phyloP scores from a whole-genome alignment of 192 early-diverging fungal species.

The Backusella parvicylindrica region DNA sequence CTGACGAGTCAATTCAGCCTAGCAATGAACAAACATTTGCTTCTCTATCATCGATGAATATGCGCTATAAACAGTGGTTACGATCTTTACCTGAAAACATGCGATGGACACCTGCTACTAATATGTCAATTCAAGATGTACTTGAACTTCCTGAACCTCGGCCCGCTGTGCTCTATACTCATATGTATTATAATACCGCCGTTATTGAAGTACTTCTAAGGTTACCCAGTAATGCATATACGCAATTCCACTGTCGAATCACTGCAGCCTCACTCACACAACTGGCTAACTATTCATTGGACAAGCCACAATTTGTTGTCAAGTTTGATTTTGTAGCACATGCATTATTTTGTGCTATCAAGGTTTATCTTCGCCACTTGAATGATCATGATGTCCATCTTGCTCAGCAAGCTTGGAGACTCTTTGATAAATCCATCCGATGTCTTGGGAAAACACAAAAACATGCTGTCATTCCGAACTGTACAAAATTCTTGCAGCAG shows the following conservation, averaged over 20 bases:
- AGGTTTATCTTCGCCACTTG: neutral
- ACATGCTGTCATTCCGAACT: slow-evolving; percentile 7
- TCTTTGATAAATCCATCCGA: slow-evolving; percentile 8
- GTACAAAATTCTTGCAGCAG: slow-evolving; percentile 12
- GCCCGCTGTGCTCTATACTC: neutral
- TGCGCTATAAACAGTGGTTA: neutral
- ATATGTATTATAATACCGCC: slow-evolving; percentile 7
- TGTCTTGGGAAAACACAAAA: neutral
- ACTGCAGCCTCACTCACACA: slow-evolving; percentile 2
- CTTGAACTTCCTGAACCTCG: neutral
- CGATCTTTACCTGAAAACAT: neutral
- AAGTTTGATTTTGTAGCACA: slow-evolving; percentile 14
- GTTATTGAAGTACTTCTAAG: neutral
- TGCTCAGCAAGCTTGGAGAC: neutral
- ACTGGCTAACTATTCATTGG: neutral
- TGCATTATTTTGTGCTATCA: neutral
- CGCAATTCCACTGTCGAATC: neutral
- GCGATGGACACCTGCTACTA: slow-evolving; percentile 1
- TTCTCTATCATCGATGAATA: neutral
- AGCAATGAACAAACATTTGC: neutral
- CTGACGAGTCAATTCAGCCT: neutral
- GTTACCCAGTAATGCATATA: neutral
- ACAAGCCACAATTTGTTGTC: neutral
- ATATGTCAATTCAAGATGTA: neutral
- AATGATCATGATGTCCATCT: neutral